These are phyloP conservation scores for Stellera chamaejasme DNA, from an alignment of 345 rosid genomes.

Conservation along the genomic window DNA sequence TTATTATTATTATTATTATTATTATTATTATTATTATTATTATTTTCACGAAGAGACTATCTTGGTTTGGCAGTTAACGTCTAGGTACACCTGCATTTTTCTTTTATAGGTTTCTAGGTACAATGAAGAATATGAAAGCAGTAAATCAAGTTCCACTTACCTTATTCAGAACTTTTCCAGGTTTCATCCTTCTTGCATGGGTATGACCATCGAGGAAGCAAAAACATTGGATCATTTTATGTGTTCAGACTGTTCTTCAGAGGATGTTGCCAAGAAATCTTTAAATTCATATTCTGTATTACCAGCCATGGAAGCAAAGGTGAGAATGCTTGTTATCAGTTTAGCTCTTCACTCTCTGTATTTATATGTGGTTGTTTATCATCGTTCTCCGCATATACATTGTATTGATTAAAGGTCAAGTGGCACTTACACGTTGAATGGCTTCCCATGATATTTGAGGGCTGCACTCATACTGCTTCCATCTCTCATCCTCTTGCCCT, in stretches of 20 bases:
- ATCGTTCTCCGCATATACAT: background rate
- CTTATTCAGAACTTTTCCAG: constrained; percentile 25
- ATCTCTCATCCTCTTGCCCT: background rate
- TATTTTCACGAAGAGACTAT: no score
- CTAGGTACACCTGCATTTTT: no score
- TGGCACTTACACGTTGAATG: background rate
- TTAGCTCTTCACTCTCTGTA: background rate
- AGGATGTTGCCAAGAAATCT: constrained; percentile 53
- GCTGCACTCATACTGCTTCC: background rate
- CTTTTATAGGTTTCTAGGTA: no score
- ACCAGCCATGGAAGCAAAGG: constrained; percentile 55
- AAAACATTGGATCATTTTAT: constrained; percentile 67
- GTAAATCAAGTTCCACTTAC: constrained; percentile 11
- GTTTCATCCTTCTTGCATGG: constrained; percentile 88
- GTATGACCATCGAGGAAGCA: constrained; percentile 80
- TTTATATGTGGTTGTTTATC: no score
- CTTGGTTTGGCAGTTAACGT: no score
- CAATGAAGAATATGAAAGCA: background rate
- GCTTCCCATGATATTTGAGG: background rate
- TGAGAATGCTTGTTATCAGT: constrained; percentile 14
- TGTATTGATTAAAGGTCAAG: background rate
- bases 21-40: no score
- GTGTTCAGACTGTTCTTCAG: constrained; percentile 63
- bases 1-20: no score
- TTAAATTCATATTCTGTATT: constrained; percentile 37